Evolutionary conservation across 2,329 filamentous ascomycete genomes (phyloP), one percentile per base, ranked within the genome.

Genomic region (Alternaria angustiovoidea): DNA sequence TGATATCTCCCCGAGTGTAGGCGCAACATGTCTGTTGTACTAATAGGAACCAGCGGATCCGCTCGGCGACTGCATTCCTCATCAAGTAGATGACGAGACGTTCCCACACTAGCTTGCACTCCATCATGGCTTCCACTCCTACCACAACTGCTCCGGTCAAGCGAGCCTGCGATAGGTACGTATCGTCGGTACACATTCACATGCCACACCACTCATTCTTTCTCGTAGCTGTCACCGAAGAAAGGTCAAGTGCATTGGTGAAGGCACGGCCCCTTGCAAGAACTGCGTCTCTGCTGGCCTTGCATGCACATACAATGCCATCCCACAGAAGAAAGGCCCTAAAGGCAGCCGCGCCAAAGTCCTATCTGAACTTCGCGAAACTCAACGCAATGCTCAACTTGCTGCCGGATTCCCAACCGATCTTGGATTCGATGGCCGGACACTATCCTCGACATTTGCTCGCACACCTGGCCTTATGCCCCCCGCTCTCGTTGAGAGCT

Each of bases 251-350:
- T 84, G 82, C 69, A 82, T 84, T 57, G 81, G 80, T 53, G 81
- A 84, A 68, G 80, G 81, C 59, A 79, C 79, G 32, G 78, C 78
- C 55, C 85, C 87, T 5, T 89, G 87, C 79, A 86, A 87, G 75
- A 88, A 88, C 70, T 89, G 87, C 74, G 76, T 82, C 54, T 84
- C 84, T 58, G 86, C 87, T 30, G 83, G 85, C 24, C 81, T 89
- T 61, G 82, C 79, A n/a, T 89, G 87, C 79, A 89, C 87, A 65
- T 86, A 87, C 73, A 87, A 89, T 68, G 86, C 88, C 68, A 84
- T 89, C 43, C 87, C 87, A 14, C 85, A 87, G 74, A 88, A 88
- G 75, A 85, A 88, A 66, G 87, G 87, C 2, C 87, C 87, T 12
- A 89, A 89, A 69, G 85, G 85, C 28, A 87, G 85, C 51, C 83